A percentile compares a stretch with the other conserved stretches of the same genome.
Conservation (phyloP, 148 eudicot species). For the Mesembryanthemum crystallinum region DNA sequence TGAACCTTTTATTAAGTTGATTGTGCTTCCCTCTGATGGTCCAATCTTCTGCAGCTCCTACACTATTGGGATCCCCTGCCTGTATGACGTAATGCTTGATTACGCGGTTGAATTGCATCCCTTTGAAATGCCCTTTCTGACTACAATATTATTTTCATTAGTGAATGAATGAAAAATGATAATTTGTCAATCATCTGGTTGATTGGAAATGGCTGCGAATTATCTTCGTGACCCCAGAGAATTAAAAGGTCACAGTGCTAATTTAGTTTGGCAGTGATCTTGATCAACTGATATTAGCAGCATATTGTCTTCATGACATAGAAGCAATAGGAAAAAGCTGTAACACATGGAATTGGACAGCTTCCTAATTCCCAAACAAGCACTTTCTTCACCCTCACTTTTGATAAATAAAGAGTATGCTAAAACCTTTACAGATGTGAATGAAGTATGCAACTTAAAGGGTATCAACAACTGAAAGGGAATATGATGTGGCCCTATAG, state of each 20-base stretch:
- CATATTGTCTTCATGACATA: no score
- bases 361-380: neutral
- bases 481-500: neutral
- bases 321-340: neutral
- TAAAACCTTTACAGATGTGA: neutral
- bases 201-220: neutral
- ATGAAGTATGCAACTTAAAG: neutral
- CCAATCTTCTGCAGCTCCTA: constrained; percentile 79
- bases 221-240: neutral
- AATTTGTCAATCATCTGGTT: neutral
- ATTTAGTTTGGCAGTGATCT: neutral
- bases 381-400: neutral
- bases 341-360: neutral
- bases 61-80: constrained; percentile 66
- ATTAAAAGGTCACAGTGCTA: no score
- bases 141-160: constrained; percentile 44
- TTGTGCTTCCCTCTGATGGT: constrained; percentile 72
- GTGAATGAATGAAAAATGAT: neutral
- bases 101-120: constrained; percentile 85
- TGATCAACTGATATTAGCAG: neutral
- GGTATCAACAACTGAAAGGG: no score
- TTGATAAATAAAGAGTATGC: neutral
- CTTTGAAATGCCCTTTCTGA: constrained; percentile 79
- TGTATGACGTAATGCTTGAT: constrained; percentile 88
- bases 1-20: constrained; percentile 79